Evolutionary conservation across 1,284 basidiomycete genomes (phyloP).

Genomic region (Cryptococcus floricola): DNA sequence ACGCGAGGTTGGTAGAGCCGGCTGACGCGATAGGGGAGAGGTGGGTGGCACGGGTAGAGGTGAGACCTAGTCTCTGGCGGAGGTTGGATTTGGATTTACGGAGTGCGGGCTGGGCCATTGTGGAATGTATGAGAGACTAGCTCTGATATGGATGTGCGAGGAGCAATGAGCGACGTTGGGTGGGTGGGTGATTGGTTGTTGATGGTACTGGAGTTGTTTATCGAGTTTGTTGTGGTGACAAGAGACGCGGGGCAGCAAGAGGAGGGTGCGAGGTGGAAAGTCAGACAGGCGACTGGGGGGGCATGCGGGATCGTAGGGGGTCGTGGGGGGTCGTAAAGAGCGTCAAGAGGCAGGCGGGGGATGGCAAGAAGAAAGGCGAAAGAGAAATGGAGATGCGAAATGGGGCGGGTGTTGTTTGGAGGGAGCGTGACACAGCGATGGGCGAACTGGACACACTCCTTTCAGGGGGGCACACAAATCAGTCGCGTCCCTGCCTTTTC

Average conservation of each 20-base stretch:
- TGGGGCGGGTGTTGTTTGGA: background rate
- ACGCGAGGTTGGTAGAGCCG: slow-evolving; percentile 3
- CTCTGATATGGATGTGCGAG: too few species aligned
- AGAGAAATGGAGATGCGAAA: slow-evolving; percentile 2
- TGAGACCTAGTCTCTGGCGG: slow-evolving; percentile 37
- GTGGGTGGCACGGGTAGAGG: slow-evolving; percentile 15
- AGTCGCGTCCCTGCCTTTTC: background rate
- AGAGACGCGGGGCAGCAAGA: background rate
- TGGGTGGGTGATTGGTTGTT: background rate
- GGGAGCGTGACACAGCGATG: background rate
- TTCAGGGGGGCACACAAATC: background rate
- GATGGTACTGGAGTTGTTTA: background rate
- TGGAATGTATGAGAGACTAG: slow-evolving; percentile 2
- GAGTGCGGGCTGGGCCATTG: slow-evolving; percentile 18
- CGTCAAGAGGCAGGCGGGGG: background rate
- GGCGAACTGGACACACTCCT: background rate
- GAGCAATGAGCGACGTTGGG: background rate
- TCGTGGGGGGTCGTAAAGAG: slow-evolving; percentile 3
- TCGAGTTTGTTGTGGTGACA: background rate
- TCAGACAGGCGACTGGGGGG: background rate
- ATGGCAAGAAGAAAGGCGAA: background rate
- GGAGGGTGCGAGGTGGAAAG: background rate
- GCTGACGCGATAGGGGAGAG: slow-evolving; percentile 1
- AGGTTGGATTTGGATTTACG: slow-evolving; percentile 40
- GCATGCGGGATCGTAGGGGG: background rate